Conservation (phyloP, 768 basidiomycete genomes). For the Hypholoma fasciculare region DNA sequence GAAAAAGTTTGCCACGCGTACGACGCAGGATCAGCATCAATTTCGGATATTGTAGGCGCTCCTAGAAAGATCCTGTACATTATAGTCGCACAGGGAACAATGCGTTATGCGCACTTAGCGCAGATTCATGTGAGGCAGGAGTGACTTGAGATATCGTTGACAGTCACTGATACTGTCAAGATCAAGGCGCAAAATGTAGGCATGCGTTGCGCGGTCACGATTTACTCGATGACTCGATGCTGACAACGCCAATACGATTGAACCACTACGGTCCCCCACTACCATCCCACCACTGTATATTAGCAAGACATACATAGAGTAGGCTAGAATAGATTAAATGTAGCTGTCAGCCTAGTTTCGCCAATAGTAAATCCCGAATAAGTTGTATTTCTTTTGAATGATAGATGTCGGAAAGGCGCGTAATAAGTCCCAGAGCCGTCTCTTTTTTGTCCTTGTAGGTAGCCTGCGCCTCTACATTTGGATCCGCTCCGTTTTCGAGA, state of each 20-base stretch:
- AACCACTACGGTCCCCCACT: too few species aligned
- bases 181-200: too few species aligned
- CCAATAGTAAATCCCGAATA: neutral
- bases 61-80: constrained; percentile 59
- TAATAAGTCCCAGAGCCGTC: constrained; percentile 3
- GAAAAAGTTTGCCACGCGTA: constrained; percentile 51
- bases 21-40: constrained; percentile 30
- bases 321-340: neutral
- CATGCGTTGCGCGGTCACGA: too few species aligned
- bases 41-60: constrained; percentile 37
- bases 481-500: constrained; percentile 8
- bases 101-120: neutral
- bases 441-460: constrained; percentile 9
- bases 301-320: too few species aligned
- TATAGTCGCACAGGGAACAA: neutral
- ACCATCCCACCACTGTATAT: too few species aligned
- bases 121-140: too few species aligned
- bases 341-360: neutral
- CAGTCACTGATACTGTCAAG: too few species aligned
- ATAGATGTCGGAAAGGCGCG: neutral
- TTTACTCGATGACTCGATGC: too few species aligned
- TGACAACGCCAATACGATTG: too few species aligned
- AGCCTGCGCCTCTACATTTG: neutral
- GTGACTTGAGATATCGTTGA: too few species aligned
- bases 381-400: neutral